These are phyloP conservation scores for Macadamia tetraphylla DNA, from an alignment of 164 flowering plant species.

Conservation along the genomic window DNA sequence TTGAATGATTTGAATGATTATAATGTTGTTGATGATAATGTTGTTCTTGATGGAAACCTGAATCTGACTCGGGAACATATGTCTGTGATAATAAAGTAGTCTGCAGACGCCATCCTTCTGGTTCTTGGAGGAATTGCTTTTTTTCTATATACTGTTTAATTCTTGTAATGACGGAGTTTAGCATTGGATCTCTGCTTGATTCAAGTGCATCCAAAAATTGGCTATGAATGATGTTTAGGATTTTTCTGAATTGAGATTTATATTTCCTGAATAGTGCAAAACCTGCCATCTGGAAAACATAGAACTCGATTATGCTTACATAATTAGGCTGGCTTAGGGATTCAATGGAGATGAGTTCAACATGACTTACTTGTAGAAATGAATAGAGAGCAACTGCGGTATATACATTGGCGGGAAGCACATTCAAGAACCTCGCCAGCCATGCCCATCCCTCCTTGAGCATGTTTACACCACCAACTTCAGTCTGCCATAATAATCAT, in stretches of 20 bases:
- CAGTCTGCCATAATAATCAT: conserved; percentile 49
- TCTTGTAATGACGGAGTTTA: conserved; percentile 26
- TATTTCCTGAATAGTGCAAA: conserved; percentile 55
- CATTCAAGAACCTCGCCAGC: conserved; percentile 81
- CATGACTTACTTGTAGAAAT: conserved; percentile 59
- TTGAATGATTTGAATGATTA: not conserved
- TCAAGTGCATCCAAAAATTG: conserved; percentile 46
- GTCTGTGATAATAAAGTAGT: conserved; percentile 27
- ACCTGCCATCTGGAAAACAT: conserved; percentile 71
- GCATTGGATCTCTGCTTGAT: conserved; percentile 30
- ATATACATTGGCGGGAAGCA: conserved; percentile 55
- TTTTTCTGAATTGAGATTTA: conserved; percentile 64
- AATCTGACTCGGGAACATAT: conserved; percentile 21
- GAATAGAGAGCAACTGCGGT: conserved; percentile 68
- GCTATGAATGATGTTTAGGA: conserved; percentile 41
- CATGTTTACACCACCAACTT: conserved; percentile 47
- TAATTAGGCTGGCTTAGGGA: too few relatives aligned
- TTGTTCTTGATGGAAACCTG: conserved; percentile 10
- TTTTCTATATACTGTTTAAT: conserved; percentile 53
- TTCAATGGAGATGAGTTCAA: not conserved
- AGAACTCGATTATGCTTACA: not conserved
- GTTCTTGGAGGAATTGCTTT: conserved; percentile 52
- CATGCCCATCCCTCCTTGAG: conserved; percentile 92
- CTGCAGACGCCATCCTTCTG: conserved; percentile 56
- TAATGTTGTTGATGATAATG: conserved; percentile 1